Base-by-base conservation (phyloP, 192 early-diverging fungal genomes). In the Podila epicladia region DNA sequence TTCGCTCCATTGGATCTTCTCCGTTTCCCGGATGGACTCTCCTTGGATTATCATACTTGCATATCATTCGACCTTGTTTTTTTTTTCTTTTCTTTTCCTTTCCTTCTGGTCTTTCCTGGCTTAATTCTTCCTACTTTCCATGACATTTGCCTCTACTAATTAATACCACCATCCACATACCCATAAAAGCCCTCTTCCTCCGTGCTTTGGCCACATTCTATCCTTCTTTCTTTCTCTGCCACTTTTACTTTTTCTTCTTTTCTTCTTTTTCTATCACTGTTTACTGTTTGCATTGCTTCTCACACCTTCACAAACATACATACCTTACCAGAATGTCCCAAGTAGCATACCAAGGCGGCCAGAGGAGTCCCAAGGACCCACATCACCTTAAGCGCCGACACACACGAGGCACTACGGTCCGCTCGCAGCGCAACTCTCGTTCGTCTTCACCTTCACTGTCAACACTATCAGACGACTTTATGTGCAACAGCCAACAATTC, bases 371-470 rank as follows among this genome's bases (percentile, higher is more conserved):
- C 13, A 71, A 68, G 37, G 69, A 68, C 60, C 53, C 45, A 12
- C 57, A 70, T n/a, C 50, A 64, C 19, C 65, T 79, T 15, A 79
- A 79, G 59, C 75, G 75, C 49, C 64, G 75, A 26, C 64, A 79
- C 45, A 79, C 50, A 6, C 65, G 75, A 3, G 65, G 75, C 12
- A 79, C 32, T 58, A 72, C 64, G 4, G 15, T 33, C 11, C 37
- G 62, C 26, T 79, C 69, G 5, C 70, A 65, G 12, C 37, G 35
- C 26, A 58, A 31, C 22, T 65, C 74, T 15, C 50, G 53, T 9
- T 66, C 75, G 19, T 66, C 58, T 1, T 65, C 64, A 0, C 70
- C 69, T 20, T 8, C 67, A 11, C 17, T 51, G 9, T 62, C 66
- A 73, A 31, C 50, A 12, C 58, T 13, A 7, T 22, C 20, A 20